phyloP scores from a whole-genome alignment of 1,284 basidiomycete genomes.

The Puccinia polysora region DNA sequence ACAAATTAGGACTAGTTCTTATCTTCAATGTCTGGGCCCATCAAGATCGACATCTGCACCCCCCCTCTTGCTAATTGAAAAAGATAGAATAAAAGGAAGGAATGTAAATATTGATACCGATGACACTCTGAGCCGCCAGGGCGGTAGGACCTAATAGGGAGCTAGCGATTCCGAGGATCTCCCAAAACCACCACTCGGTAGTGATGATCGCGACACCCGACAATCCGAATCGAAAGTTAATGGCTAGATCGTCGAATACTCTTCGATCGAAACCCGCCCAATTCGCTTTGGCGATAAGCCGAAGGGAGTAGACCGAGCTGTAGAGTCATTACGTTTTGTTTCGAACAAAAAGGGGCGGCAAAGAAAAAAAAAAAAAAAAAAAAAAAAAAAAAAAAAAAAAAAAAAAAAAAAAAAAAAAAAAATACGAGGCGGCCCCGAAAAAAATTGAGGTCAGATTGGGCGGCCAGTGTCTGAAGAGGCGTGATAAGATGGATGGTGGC shows the following conservation, averaged over 20 bases:
- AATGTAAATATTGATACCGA: slow-evolving; percentile 51
- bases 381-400: neutral
- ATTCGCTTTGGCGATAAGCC: slow-evolving; percentile 69
- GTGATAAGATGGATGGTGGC: neutral
- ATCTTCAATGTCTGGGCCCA: neutral
- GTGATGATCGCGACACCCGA: slow-evolving; percentile 63
- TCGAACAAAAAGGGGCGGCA: slow-evolving; percentile 54
- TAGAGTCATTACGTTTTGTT: slow-evolving; percentile 53
- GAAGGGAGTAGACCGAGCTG: slow-evolving; percentile 64
- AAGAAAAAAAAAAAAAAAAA: slow-evolving; percentile 4
- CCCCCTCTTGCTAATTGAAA: neutral
- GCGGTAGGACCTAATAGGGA: slow-evolving; percentile 54
- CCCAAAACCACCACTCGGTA: slow-evolving; percentile 90
- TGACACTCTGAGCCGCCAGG: slow-evolving; percentile 58
- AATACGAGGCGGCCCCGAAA: too few species aligned
- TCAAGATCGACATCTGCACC: slow-evolving; percentile 55
- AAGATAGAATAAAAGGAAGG: neutral
- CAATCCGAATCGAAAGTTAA: slow-evolving; percentile 68
- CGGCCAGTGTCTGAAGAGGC: slow-evolving; percentile 51
- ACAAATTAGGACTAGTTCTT: neutral
- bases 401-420: too few species aligned
- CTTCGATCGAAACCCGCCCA: slow-evolving; percentile 73
- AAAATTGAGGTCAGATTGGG: neutral
- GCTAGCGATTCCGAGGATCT: slow-evolving; percentile 59
- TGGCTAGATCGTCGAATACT: slow-evolving; percentile 67